Evolutionary conservation across 495 filamentous ascomycete genomes (phyloP), one percentile per base, ranked within the genome.

Genomic region (Penicillium verhagenii): DNA sequence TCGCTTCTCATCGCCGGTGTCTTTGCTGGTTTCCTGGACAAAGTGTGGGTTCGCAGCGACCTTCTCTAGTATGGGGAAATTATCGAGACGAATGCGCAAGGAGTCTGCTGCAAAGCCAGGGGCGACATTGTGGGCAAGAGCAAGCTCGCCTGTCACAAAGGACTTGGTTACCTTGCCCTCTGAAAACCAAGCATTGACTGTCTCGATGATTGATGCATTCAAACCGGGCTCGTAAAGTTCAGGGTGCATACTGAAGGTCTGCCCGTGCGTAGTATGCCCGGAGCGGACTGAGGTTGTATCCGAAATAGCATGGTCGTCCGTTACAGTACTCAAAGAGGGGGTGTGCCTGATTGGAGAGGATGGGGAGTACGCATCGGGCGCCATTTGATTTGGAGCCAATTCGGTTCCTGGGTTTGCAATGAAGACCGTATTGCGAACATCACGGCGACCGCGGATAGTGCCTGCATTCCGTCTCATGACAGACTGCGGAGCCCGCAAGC

Each of bases 21-120:
- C 72, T 29, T 67, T 70, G 52, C 58, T 64, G 26, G 62, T 76
- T 59, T 88, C 85, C 16, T 81, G 80, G 50, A 97, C 85, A 68
- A 97, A 96, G 50, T 89, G 83, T 26, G 91, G 90, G 69, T 99
- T 99, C 18, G 92, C 91, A 3, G 92, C 94, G 49, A 99, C 92
- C 67, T 92, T 93, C 59, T 97, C 93, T 11, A 99, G 82, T n/a
- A 85, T 79, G 13, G 84, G 73, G 70, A 96, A 97, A 60, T 96
- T 96, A 53, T 97, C 91, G 18, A 99, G 82, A 23, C 90, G 86
- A 60, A 98, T 87, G 40, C 73, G 85, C 10, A 78, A 72, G 20
- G 76, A 83, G 68, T 75, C 74, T n/a, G 70, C 56, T 29, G 76
- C 59, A 20, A 71, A 70, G 26, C 78, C 70, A 31, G 85, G 78